phyloP scores from a whole-genome alignment of 352 stramenopile species.

The Blastocystis sp. region DNA sequence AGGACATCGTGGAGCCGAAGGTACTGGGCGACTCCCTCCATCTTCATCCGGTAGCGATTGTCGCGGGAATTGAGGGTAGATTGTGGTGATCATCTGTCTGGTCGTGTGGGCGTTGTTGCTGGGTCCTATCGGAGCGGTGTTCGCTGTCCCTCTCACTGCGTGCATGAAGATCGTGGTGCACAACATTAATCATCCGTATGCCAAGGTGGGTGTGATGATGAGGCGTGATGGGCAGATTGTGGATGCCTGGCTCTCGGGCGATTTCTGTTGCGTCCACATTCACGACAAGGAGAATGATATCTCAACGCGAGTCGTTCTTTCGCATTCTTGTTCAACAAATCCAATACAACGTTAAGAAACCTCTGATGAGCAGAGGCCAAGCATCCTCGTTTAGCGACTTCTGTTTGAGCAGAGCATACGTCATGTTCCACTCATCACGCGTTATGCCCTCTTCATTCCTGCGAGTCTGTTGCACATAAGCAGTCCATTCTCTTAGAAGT shows the following conservation, averaged over 20 bases:
- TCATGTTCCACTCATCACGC: slow-evolving; percentile 64
- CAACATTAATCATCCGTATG: slow-evolving; percentile 35
- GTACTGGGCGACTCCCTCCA: slow-evolving; percentile 50
- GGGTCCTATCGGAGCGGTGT: slow-evolving; percentile 45
- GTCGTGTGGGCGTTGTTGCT: slow-evolving; percentile 55
- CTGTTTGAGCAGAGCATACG: background rate
- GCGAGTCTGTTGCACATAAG: background rate
- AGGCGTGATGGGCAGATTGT: slow-evolving; percentile 53
- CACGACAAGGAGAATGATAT: slow-evolving; percentile 31
- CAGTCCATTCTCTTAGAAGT: background rate
- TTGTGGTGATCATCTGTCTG: slow-evolving; percentile 58
- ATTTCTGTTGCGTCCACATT: slow-evolving; percentile 73
- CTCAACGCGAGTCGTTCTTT: background rate
- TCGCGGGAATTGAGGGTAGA: slow-evolving; percentile 26
- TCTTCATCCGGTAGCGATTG: slow-evolving; percentile 31
- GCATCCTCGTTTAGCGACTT: background rate
- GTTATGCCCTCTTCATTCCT: slow-evolving; percentile 12
- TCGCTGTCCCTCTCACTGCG: slow-evolving; percentile 52
- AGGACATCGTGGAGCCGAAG: slow-evolving; percentile 62
- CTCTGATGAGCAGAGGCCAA: slow-evolving; percentile 18
- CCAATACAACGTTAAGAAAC: background rate
- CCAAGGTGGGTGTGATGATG: slow-evolving; percentile 4
- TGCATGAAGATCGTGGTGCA: slow-evolving; percentile 52
- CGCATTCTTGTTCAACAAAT: slow-evolving; percentile 28
- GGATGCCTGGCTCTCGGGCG: slow-evolving; percentile 40